Conservation (phyloP, 306 rosid species). For the Corylus americana region DNA sequence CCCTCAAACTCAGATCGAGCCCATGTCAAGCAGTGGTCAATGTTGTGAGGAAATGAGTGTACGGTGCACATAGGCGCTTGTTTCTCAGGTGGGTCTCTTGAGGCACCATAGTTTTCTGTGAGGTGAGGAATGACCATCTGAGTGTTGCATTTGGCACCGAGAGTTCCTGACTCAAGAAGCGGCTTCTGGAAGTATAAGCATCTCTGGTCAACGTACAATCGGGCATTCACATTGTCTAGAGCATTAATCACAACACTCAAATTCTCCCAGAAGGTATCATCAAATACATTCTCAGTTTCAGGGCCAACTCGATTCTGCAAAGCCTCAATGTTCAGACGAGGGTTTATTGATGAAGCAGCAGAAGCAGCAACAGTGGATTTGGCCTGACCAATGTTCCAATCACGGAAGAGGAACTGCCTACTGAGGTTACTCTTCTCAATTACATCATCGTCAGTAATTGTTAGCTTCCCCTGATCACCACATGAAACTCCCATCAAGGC, state of each 20-base stretch:
- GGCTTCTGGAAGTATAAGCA: constrained; percentile 98
- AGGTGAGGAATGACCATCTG: constrained; percentile 98
- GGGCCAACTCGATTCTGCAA: constrained; percentile 81
- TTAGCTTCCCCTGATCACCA: constrained; percentile 70
- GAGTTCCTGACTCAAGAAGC: constrained; percentile 98
- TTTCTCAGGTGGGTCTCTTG: constrained; percentile 98
- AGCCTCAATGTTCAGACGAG: constrained; percentile 58
- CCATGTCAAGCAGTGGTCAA: constrained; percentile 99
- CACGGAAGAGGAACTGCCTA: constrained; percentile 97
- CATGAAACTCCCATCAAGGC: constrained; percentile 98
- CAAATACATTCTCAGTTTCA: constrained; percentile 80
- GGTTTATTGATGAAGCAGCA: constrained; percentile 71
- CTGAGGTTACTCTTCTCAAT: constrained; percentile 98
- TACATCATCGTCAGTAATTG: constrained; percentile 94
- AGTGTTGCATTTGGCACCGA: constrained; percentile 97
- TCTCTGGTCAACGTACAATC: constrained; percentile 92
- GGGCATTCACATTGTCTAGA: constrained; percentile 90
- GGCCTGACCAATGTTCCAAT: constrained; percentile 98
- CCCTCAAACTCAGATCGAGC: constrained; percentile 99
- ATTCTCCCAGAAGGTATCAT: constrained; percentile 80
- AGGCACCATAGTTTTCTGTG: constrained; percentile 97
- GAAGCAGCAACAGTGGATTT: constrained; percentile 94
- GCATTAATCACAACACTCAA: constrained; percentile 80
- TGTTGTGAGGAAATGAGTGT: constrained; percentile 97
- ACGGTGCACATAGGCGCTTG: constrained; percentile 99